Evolutionary conservation across 202 grass and related monocot genomes (phyloP).

Genomic region (Brachypodium distachyon): DNA sequence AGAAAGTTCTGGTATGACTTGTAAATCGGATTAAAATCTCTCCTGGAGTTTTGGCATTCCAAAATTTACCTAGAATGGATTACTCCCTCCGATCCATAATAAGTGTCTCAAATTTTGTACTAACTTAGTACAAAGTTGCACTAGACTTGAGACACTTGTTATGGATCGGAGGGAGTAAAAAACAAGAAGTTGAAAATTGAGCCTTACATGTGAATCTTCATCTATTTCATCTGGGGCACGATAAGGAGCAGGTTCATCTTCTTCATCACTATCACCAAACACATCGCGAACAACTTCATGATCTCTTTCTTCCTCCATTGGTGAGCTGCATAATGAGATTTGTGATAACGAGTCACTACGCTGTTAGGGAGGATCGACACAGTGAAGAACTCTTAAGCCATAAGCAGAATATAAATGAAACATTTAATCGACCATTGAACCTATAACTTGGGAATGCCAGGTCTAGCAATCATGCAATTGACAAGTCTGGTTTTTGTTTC

Average conservation of each 20-base stretch:
- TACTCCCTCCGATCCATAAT: no score
- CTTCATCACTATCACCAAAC: constrained; percentile 96
- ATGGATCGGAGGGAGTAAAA: no score
- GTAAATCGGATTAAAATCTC: neutral
- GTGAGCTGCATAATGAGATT: constrained; percentile 33
- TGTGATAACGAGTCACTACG: constrained; percentile 10
- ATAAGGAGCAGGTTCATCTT: constrained; percentile 75
- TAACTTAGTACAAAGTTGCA: no score
- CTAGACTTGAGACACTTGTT: no score
- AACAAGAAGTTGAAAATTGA: neutral
- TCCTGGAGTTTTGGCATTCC: neutral
- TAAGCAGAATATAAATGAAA: constrained; percentile 9
- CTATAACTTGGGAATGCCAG: neutral
- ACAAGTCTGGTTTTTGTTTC: neutral
- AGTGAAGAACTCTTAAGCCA: neutral
- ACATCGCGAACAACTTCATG: constrained; percentile 93
- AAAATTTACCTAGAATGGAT: neutral
- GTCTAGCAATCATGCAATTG: neutral
- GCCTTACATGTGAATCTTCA: constrained; percentile 79
- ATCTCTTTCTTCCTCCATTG: constrained; percentile 52
- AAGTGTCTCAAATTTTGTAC: no score
- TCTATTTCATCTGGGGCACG: constrained; percentile 49
- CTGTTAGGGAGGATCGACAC: neutral
- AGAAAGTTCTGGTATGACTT: neutral
- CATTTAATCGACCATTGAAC: neutral